Percentiles rank a stretch among this genome's conserved stretches.
Evolutionary conservation across 139 green algal species (phyloP).

Genomic region (Tetradesmus obliquus): DNA sequence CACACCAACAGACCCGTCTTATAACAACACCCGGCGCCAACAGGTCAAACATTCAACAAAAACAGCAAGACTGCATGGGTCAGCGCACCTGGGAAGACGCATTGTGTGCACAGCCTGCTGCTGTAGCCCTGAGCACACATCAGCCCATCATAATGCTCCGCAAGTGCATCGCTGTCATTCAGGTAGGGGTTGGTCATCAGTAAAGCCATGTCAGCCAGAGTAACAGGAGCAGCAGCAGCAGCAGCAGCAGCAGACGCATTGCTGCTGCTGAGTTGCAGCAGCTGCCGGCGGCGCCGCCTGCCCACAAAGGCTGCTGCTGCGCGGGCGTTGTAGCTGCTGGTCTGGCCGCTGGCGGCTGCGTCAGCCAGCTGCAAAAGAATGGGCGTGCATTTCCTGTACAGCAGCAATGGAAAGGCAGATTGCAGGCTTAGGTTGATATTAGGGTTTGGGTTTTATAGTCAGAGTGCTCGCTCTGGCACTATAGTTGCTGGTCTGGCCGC

Average conservation of each 20-base stretch:
- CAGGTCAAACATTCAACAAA: no score
- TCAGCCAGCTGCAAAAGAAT: not conserved
- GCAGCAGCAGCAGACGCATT: not conserved
- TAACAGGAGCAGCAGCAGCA: not conserved
- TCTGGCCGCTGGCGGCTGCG: not conserved
- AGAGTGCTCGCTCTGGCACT: no score
- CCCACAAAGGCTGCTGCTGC: not conserved
- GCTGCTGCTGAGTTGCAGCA: not conserved
- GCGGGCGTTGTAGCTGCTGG: not conserved
- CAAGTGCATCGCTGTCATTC: not conserved
- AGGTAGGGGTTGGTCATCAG: not conserved
- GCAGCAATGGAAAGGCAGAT: not conserved
- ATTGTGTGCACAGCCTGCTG: slow-evolving; percentile 5
- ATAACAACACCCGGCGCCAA: no score
- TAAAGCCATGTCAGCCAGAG: not conserved
- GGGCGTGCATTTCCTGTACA: not conserved
- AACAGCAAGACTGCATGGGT: no score
- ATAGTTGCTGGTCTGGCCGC: not conserved
- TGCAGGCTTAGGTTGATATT: not conserved
- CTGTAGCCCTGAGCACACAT: slow-evolving; percentile 13
- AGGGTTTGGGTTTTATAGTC: no score
- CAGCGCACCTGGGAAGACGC: slow-evolving; percentile 12
- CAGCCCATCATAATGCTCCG: not conserved
- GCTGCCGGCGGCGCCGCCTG: not conserved
- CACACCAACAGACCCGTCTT: no score